Conservation (phyloP, 176 grass and related monocot genomes). For the Cenchrus americanus region DNA sequence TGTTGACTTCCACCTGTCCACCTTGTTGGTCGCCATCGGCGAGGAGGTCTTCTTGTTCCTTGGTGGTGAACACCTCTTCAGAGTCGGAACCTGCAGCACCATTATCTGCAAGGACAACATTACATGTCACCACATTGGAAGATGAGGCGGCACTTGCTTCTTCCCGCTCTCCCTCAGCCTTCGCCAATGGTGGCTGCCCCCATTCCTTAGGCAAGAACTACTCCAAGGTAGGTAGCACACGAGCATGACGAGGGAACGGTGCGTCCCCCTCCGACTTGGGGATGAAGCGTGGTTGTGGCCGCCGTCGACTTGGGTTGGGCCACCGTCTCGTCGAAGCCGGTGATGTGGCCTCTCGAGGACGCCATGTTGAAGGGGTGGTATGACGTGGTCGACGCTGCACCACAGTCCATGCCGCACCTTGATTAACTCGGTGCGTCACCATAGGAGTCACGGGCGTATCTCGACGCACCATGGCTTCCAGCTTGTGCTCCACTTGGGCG, state of each 20-base stretch:
- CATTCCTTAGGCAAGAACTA: background rate
- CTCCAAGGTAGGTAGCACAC: background rate
- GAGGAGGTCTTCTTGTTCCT: background rate
- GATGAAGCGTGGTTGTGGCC: background rate
- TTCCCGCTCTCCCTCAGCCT: fast-evolving
- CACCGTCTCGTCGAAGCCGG: background rate
- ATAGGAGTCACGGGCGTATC: background rate
- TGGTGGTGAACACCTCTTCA: background rate
- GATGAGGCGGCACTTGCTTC: background rate
- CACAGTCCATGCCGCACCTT: fast-evolving
- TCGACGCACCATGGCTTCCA: background rate
- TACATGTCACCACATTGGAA: background rate
- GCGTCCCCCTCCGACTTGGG: background rate
- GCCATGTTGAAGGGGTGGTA: background rate
- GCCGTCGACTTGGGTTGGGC: background rate
- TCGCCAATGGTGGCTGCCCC: fast-evolving
- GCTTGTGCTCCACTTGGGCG: background rate
- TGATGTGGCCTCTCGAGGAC: too few species aligned
- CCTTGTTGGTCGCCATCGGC: fast-evolving
- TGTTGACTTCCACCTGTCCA: fast-evolving
- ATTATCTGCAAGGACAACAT: background rate
- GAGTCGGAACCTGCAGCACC: fast-evolving
- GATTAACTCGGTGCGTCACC: fast-evolving
- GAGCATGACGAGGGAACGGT: background rate
- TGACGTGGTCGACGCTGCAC: background rate